These are phyloP conservation scores for Lasiodiplodia citricola DNA, from an alignment of 2,329 filamentous ascomycete species.

Conservation along the genomic window DNA sequence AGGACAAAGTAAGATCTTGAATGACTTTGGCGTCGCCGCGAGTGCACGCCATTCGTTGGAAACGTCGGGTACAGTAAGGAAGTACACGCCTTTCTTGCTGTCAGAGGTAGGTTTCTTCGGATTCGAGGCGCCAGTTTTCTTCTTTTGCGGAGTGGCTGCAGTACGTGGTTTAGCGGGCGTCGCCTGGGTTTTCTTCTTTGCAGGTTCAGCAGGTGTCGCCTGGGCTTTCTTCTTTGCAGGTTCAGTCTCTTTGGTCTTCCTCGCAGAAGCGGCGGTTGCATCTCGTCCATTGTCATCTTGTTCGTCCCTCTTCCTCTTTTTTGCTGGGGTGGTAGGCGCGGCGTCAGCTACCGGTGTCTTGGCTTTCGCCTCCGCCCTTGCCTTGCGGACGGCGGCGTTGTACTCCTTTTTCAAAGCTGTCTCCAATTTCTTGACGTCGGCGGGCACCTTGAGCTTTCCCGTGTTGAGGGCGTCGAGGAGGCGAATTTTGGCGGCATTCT, in stretches of 20 bases:
- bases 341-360: slow-evolving; percentile 25
- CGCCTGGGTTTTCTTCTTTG: not conserved
- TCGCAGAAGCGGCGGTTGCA: not conserved
- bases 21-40: not conserved
- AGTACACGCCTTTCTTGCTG: not conserved
- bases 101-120: not conserved
- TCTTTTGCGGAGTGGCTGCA: not conserved
- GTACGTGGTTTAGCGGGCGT: not conserved
- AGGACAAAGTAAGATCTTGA: not conserved
- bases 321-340: slow-evolving; percentile 24
- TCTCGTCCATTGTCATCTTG: not conserved
- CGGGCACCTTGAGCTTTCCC: slow-evolving; percentile 56
- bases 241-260: not conserved
- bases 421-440: slow-evolving; percentile 57
- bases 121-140: not conserved
- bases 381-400: slow-evolving; percentile 56
- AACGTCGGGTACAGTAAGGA: not conserved
- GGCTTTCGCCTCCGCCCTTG: slow-evolving; percentile 45
- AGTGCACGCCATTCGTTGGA: not conserved
- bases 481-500: slow-evolving; percentile 63
- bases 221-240: not conserved
- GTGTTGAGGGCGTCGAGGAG: slow-evolving; percentile 62
- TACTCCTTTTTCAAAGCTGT: slow-evolving; percentile 63
- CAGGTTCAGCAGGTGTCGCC: not conserved
- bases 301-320: slow-evolving; percentile 11